Evolutionary conservation across 805 yeast genomes (phyloP), one percentile per base, ranked within the genome.

Genomic region (Wickerhamiella azymoides): DNA sequence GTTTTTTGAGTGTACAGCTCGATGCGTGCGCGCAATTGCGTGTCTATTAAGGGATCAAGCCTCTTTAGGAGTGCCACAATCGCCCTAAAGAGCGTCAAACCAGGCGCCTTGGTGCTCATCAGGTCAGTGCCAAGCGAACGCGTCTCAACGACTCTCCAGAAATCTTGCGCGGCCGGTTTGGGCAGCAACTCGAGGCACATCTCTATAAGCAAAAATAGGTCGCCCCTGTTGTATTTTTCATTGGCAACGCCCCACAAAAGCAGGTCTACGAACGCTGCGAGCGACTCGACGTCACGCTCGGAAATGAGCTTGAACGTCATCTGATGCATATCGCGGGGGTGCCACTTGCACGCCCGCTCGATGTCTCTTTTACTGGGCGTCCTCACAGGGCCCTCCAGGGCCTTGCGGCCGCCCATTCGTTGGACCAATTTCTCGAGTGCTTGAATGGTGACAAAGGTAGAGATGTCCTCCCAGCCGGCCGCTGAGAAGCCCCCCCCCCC

Each of bases 251-350:
- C 44, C 5, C 14, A 25, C 10, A 30, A 25, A 28, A 41, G 25
- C 25, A 41, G n/a, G 19, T 41, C 44, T n/a, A 33, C 8, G 16
- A 33, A 14, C 5, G 26, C 38, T 3, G 44, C 44, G 17, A 41
- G 21, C 6, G 13, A 5, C 13, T 10, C 24, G n/a, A 41, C 14
- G 28, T 41, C 10, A 5, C 35, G 32, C 5, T 21, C 14, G 7
- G 25, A 13, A 14, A 33, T 32, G 10, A 30, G 33, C 16, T 30
- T 30, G 6, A 13, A n/a, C 3, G 16, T n/a, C 3, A 30, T 7
- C 3, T 7, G 16, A 30, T 11, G 4, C 3, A 30, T 3, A 16
- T 13, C 16, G 8, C n/a, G 33, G 16, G 14, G 9, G 33, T 30
- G 5, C 33, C 33, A 30, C 9, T 30, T 30, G 16, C 33, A 30